A percentile compares a stretch with the other conserved stretches of the same genome.
Conservation (phyloP, 306 rosid genomes). For the Ammopiptanthus mongolicus region DNA sequence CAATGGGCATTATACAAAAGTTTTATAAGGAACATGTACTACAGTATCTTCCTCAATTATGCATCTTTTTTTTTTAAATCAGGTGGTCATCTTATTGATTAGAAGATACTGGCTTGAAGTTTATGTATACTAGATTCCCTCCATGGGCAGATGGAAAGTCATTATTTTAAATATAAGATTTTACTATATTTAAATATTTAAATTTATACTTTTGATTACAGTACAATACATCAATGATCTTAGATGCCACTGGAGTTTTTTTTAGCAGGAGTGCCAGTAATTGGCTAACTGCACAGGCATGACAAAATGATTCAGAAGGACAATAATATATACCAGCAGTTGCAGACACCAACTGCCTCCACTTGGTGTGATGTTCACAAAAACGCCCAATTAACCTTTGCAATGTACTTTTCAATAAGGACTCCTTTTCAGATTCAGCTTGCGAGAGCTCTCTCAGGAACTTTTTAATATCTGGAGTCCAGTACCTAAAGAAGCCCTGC, state of each 20-base stretch:
- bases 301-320: conserved; percentile 5
- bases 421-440: conserved; percentile 76
- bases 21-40: neutral
- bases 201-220: conserved; percentile 2
- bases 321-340: conserved; percentile 57
- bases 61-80: neutral
- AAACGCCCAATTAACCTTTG: conserved; percentile 75
- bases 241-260: neutral
- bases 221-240: neutral
- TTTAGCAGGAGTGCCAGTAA: neutral
- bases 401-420: conserved; percentile 67
- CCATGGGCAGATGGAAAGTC: neutral
- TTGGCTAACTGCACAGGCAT: conserved; percentile 7
- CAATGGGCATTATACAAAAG: conserved; percentile 3
- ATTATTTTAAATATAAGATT: neutral
- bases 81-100: neutral
- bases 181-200: neutral
- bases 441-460: conserved; percentile 58
- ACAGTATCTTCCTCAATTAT: neutral
- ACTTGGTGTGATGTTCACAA: conserved; percentile 66
- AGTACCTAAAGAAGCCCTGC: conserved; percentile 88
- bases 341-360: conserved; percentile 81
- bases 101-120: neutral
- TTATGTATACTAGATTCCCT: neutral
- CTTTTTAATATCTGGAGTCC: conserved; percentile 77